Base-by-base conservation (phyloP, 352 stramenopile genomes). In the Globisporangium apiculatum region DNA sequence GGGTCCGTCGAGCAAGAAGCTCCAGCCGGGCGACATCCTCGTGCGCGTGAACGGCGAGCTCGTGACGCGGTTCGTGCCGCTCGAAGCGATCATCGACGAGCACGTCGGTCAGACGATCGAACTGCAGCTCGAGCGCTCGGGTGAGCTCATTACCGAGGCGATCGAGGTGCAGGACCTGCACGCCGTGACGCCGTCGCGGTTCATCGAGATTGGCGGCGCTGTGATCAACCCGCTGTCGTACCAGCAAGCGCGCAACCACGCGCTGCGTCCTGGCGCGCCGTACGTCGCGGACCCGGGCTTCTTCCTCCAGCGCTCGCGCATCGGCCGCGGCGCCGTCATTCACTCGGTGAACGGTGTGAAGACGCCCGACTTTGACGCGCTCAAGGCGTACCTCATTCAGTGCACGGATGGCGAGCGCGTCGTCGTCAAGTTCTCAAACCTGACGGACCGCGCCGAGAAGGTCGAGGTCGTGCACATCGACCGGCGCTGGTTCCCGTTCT, bases 221-320 rank as follows among this genome's bases (percentile, higher is more conserved):
- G 80, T 96, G 5, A 85, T 97, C 48, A 95, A 97, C 51, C 75
- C 86, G 1, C 57, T 97, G 8, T 96, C 86, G 38, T 97, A 96
- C 55, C 85, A 96, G 51, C 86, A 96, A 84, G 86, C 87, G 6
- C 81, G 86, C 6, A 97, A 96, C 41, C 75, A 94, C 57, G 83
- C 85, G 0, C 58, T 95, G 53, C 66, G 64, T 40, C 68, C 80
- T 35, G 84, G 81, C 17, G 68, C 75, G 2, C 84, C 88, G 14
- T 95, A 96, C 53, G 80, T 97, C 8, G 87, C 89, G 0, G 81
- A 94, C 35, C 65, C 89, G 37, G 91, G 91, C 1, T 97, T 96
- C 61, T 96, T 97, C 60, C 68, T 97, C 18, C 86, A 95, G 55
- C 80, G 87, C 43, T 93, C 87, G 24, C 73, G 87, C 12, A 87